phyloP scores from a whole-genome alignment of 2,329 filamentous ascomycete genomes.

The Xylariaceae sp. region DNA sequence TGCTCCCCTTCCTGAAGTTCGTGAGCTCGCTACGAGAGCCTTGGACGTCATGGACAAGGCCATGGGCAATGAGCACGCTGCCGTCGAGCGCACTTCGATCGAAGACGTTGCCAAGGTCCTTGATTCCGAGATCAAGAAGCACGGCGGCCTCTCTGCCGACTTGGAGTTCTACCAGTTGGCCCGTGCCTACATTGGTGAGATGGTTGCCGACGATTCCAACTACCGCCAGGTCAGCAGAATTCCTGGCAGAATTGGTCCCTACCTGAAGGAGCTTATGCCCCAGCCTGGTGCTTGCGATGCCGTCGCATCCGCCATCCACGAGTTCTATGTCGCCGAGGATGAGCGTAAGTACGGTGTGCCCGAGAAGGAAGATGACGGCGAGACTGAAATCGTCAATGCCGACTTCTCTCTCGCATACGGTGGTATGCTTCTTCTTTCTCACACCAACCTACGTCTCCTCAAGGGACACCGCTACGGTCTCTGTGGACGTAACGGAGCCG shows the following conservation, averaged over 20 bases:
- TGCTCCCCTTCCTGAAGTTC: conserved; percentile 89
- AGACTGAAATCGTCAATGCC: conserved; percentile 94
- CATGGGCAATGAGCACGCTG: conserved; percentile 67
- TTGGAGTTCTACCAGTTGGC: conserved; percentile 62
- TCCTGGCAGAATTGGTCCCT: conserved; percentile 61
- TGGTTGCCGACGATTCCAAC: conserved; percentile 85
- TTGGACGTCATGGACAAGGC: conserved; percentile 86
- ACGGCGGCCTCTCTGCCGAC: conserved; percentile 57
- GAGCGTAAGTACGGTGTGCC: conserved; percentile 80
- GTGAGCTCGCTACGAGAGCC: conserved; percentile 79
- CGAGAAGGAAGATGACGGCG: conserved; percentile 82
- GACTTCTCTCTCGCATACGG: conserved; percentile 97
- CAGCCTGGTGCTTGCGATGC: conserved; percentile 54
- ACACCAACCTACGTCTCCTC: conserved; percentile 88
- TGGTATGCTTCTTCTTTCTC: conserved; percentile 92
- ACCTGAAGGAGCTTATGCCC: conserved; percentile 66
- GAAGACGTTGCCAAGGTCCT: conserved; percentile 72
- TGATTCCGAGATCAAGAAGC: conserved; percentile 68
- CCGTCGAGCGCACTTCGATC: conserved; percentile 60
- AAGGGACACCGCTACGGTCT: conserved; percentile 98
- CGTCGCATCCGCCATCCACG: conserved; percentile 68
- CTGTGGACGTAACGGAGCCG: conserved; percentile 92
- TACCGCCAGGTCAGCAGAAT: conserved; percentile 74
- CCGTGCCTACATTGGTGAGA: conserved; percentile 70
- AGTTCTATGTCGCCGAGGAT: conserved; percentile 77